Base-by-base conservation (phyloP, 2,329 filamentous ascomycete species). In the Colletotrichum ledebouriae region DNA sequence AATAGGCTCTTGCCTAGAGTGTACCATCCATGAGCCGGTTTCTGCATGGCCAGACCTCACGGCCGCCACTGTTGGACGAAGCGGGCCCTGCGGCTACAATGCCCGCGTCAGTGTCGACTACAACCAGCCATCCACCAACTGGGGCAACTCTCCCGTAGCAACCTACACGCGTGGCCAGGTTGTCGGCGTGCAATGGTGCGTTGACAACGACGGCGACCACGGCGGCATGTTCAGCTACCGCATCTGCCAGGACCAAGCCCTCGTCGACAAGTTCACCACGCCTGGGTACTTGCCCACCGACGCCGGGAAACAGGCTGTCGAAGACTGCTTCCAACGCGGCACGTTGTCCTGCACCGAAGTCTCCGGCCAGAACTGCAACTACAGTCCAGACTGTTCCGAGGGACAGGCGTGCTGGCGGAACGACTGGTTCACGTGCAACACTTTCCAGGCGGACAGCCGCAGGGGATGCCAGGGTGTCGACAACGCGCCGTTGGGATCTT, bases 211-310 rank as follows among this genome's bases (percentile, higher is more conserved):
- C 71, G 85, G 85, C 0, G 85, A 87, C 70, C 85, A 87, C 70
- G 84, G 85, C 29, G 85, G 85, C 74, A 87, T 87, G 84, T 87
- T 86, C 75, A 80, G 75, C 71, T 87, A 86, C 73, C 83, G 85
- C 10, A 82, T 87, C 69, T 87, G 85, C 72, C 80, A 84, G 70
- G 77, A 87, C 71, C 84, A 87, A 71, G 76, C 75, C 0, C 74
- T 87, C 0, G 82, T 87, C 34, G 79, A 86, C 76, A 83, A 83
- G 70, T 82, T 87, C 71, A 74, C 86, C 2, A 80, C 81, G 1
- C 79, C 83, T 0, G 73, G 72, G 7, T 85, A 86, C 68, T 71
- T 83, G 3, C 85, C 85, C 0, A 87, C 83, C 2, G 75, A 82
- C 0, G 82, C 74, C 0, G 85, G 87, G 77, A 87, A 87, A 74